Evolutionary conservation across 495 filamentous ascomycete genomes (phyloP), one percentile per base, ranked within the genome.

Genomic region (Podospora conica): DNA sequence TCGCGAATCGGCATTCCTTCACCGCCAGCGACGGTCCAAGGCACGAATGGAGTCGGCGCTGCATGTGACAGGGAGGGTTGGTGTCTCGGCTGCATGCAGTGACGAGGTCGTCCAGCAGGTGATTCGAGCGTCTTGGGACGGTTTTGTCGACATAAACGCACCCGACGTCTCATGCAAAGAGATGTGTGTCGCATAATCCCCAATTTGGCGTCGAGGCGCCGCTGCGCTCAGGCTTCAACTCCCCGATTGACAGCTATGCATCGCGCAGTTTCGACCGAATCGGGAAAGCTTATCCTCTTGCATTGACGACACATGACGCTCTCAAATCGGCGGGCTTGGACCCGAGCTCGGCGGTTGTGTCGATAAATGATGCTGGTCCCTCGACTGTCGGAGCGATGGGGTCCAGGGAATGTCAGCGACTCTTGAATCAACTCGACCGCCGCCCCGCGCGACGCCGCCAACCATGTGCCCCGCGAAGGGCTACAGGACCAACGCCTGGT

Each of bases 111-210:
- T 48, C 40, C 18, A 48, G 40, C 40, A 48, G 40, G 40, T 48
- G 33, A 48, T 48, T 48, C 33, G 22, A 55, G 18, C 55, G 55
- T 29, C 21, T 20, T 65, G 2, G 56, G 20, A 53, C 63, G 18
- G 15, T 56, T 62, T 60, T 33, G 31, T 55, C 54, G n/a, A 22
- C 21, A 54, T 53, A 24, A 59, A 55, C 60, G 53, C 66, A 69
- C 54, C 65, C 65, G 63, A 71, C 28, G 68, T 67, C 65, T 72
- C 69, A 69, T 65, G 67, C 64, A 66, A 40, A 60, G 66, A 61
- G 40, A 27, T 25, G 65, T 18, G 68, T 70, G 73, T 74, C 71
- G 71, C 71, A 75, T 71, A 72, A 71, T 68, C 24, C 73, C 73
- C 69, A 53, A 72, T 71, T 31, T 29, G 71, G 68, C 29, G 20